Evolutionary conservation across 139 green algal species (phyloP).

Genomic region (Asterochloris sp.): DNA sequence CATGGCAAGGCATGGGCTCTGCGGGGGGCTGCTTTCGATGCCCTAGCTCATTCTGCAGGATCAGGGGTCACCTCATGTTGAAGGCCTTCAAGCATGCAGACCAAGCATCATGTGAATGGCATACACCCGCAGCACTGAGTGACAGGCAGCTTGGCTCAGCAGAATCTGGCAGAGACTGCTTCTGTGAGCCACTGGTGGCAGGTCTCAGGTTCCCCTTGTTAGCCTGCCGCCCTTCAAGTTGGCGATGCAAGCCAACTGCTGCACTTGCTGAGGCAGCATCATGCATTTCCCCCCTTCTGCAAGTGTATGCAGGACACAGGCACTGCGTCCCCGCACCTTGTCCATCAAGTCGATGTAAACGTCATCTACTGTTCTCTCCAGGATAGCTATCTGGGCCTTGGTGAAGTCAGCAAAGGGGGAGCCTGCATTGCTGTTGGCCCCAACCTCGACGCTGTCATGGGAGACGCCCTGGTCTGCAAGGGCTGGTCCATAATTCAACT

Average conservation of each 20-base stretch:
- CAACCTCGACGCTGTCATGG: constrained; percentile 73
- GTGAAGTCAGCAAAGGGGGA: constrained; percentile 37
- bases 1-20: neutral
- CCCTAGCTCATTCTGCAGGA: neutral
- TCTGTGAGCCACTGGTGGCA: no score
- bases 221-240: no score
- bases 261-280: neutral
- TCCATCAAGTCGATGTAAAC: constrained; percentile 24
- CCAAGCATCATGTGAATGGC: no score
- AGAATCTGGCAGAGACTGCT: no score
- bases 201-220: no score
- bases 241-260: no score
- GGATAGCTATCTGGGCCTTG: neutral
- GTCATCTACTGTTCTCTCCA: constrained; percentile 11
- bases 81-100: no score
- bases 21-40: neutral
- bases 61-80: no score
- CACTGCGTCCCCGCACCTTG: neutral
- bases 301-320: neutral
- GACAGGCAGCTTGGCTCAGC: no score
- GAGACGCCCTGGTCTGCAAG: constrained; percentile 72
- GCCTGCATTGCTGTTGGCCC: constrained; percentile 39
- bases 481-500: constrained; percentile 86
- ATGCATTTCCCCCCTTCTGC: neutral
- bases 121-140: no score